Evolutionary conservation across 2,329 filamentous ascomycete species (phyloP), one percentile per base, ranked within the genome.

Genomic region (Neofusicoccum sp.): DNA sequence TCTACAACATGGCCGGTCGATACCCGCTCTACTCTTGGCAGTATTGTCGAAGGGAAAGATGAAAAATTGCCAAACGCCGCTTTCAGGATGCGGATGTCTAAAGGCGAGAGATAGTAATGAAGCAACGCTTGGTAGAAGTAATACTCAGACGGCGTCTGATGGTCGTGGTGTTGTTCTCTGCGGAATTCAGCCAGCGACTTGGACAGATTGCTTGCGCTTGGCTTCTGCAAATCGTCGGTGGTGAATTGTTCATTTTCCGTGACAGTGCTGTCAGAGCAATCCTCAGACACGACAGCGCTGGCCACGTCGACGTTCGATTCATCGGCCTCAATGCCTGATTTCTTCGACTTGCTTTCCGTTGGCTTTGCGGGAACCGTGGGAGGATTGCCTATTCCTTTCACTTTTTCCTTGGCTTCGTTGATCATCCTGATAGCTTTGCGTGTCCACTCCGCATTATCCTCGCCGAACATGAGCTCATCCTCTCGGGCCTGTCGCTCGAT

Each of bases 11-110:
- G 91, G 1, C 91, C 92, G 1, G 89, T 91, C 0, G 91, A 95
- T 30, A 97, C 89, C 68, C 91, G 91, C 73, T 96, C 93, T 3
- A 97, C 89, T 4, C 90, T 86, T 0, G 93, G 93, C 8, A 96
- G 80, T 14, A 97, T 87, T 0, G 90, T 93, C 0, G 91, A 89
- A 0, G 93, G 93, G 67, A 97, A 96, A 8, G 84, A 79, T 1
- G 88, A 84, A 72, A 95, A 97, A 20, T 88, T 84, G 2, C 91
- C 91, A 70, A 95, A 97, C 45, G 91, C 91, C 1, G 91, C 86
- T 76, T 96, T 96, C 33, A 97, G 80, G 63, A 97, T 96, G 54
- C 93, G 87, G 63, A 97, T 97, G 71, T 97, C 93, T 34, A 97
- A 82, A 0, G 93, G 89, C 0, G 91, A 96, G 3, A 97, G 83